Evolutionary conservation across 83 land plant species (phyloP), one percentile per base, ranked within the genome.

Genomic region (Diphasiastrum complanatum): DNA sequence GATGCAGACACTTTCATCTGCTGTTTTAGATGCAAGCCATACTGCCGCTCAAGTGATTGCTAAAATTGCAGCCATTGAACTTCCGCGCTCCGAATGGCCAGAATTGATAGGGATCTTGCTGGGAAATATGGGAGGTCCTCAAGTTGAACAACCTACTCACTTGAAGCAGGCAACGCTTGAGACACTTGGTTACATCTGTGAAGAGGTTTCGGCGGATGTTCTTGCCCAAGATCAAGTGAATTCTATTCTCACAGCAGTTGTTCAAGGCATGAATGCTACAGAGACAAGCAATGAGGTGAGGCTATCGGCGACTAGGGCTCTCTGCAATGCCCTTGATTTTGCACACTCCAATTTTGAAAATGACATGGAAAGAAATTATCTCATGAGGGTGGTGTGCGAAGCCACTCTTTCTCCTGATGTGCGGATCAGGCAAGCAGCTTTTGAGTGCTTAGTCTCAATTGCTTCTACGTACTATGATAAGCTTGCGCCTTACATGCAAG

Each of bases 381-480:
- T 87, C n/a, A 87, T 87, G 93, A 81, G 89, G 54, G 83, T 87
- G 51, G 89, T 84, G 3, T 83, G 88, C 65, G 89, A 84, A 69
- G 88, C 89, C 22, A 83, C 91, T 16, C 47, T 61, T 3, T 80
- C 75, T n/a, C 72, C 83, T 2, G 93, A 87, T 6, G 49, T 73
- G 28, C 80, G 79, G 57, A 79, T 87, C 2, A 63, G 93, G 29
- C 89, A 74, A 26, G 85, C 92, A 25, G 92, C 92, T 34, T 86
- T 76, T 71, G 92, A 86, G 60, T 86, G 91, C 40, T 51, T 86
- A 63, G 91, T 86, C 19, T 70, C 91, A 0, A 86, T 86, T 18
- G 73, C 82, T 20, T 86, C 91, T 6, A 83, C 74, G 12, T 84
- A 86, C 58, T 86, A 86, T 71, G 88, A 84, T 14, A 86, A 86